Conservation (phyloP, 1,284 basidiomycete species). For the Apiotrichum laibachii region DNA sequence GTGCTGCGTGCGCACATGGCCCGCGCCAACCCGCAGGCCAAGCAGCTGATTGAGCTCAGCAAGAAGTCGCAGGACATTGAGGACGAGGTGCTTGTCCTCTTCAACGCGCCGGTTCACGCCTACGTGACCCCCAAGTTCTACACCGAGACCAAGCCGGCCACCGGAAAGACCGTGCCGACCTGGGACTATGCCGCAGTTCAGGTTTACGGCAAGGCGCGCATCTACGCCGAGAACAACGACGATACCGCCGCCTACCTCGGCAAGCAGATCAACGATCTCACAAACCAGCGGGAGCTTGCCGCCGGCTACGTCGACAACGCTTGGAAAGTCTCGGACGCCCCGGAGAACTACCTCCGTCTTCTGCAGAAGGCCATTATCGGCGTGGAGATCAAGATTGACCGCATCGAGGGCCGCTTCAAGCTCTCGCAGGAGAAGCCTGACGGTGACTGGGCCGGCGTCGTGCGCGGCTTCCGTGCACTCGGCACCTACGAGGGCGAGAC, state of each 20-base stretch:
- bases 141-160: slow-evolving; percentile 43
- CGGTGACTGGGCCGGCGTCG: slow-evolving; percentile 49
- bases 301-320: slow-evolving; percentile 14
- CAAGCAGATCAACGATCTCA: slow-evolving; percentile 41
- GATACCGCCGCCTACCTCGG: slow-evolving; percentile 31
- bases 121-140: slow-evolving; percentile 51
- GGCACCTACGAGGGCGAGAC: slow-evolving; percentile 32
- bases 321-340: slow-evolving; percentile 52
- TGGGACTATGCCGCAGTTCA: slow-evolving; percentile 52
- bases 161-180: slow-evolving; percentile 51
- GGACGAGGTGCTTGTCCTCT: slow-evolving; percentile 48
- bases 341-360: slow-evolving; percentile 46
- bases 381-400: slow-evolving; percentile 47
- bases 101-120: slow-evolving; percentile 43
- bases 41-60: slow-evolving; percentile 33
- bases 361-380: slow-evolving; percentile 52
- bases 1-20: slow-evolving; percentile 48
- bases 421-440: slow-evolving; percentile 48
- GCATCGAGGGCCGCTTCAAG: slow-evolving; percentile 52
- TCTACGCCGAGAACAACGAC: slow-evolving; percentile 29
- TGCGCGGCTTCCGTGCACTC: slow-evolving; percentile 43
- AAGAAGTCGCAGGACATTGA: slow-evolving; percentile 11
- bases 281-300: slow-evolving; percentile 29
- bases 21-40: slow-evolving; percentile 48
- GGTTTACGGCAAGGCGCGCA: slow-evolving; percentile 42